phyloP scores from a whole-genome alignment of 1,284 basidiomycete genomes.

The Rhodotorula sp. region DNA sequence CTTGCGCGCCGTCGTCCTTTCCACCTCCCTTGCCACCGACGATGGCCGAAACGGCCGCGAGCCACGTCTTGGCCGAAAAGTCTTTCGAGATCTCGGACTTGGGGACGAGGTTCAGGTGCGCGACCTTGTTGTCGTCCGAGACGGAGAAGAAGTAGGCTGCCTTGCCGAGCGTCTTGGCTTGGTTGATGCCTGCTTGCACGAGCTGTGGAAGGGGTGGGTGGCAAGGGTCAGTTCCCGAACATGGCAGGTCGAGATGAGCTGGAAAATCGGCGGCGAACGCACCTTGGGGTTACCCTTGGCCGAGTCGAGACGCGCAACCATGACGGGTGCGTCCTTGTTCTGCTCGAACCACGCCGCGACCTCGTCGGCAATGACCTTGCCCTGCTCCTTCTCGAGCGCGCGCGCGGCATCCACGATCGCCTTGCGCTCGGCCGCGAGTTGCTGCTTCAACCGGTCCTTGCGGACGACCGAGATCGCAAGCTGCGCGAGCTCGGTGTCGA shows the following conservation, averaged over 20 bases:
- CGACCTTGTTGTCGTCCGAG: conserved; percentile 67
- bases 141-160: conserved; percentile 84
- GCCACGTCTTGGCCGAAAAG: conserved; percentile 80
- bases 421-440: conserved; percentile 69
- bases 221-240: background rate
- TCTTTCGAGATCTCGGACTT: conserved; percentile 61
- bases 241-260: no score
- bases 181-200: conserved; percentile 65
- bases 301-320: conserved; percentile 65
- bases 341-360: conserved; percentile 72
- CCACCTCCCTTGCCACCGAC: conserved; percentile 93
- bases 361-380: conserved; percentile 75
- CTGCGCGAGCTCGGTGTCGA: conserved; percentile 79
- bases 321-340: conserved; percentile 67
- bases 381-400: conserved; percentile 72
- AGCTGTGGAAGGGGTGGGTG: conserved; percentile 54
- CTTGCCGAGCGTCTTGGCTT: conserved; percentile 77
- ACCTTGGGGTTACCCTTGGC: conserved; percentile 81
- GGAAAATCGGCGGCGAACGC: no score
- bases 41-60: conserved; percentile 69
- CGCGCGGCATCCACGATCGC: conserved; percentile 82
- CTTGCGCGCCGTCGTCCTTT: conserved; percentile 84
- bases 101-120: conserved; percentile 84
- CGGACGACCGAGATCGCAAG: conserved; percentile 82
- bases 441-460: conserved; percentile 78